phyloP scores from a whole-genome alignment of 805 yeast species.

The Clavispora phyllophila region DNA sequence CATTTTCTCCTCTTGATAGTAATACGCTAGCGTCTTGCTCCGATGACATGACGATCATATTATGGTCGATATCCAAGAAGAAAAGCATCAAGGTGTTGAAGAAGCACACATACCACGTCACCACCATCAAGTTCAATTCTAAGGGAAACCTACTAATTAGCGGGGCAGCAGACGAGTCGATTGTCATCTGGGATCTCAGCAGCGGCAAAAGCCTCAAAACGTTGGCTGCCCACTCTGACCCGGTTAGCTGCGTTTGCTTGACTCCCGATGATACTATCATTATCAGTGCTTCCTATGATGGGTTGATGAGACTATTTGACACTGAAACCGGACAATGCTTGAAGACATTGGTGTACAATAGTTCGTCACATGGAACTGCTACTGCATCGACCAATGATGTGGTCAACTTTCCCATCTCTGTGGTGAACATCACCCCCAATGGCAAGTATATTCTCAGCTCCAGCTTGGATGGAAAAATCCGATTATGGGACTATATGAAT shows the following conservation, averaged over 20 bases:
- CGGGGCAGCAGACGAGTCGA: constrained; percentile 87
- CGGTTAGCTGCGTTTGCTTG: constrained; percentile 71
- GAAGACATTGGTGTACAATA: constrained; percentile 78
- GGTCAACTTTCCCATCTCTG: constrained; percentile 64
- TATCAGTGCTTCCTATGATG: constrained; percentile 86
- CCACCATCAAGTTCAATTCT: constrained; percentile 60
- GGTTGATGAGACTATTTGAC: constrained; percentile 85
- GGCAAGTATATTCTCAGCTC: constrained; percentile 74
- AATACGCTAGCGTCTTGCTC: constrained; percentile 75
- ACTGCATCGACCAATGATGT: constrained; percentile 52
- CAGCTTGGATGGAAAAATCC: constrained; percentile 70
- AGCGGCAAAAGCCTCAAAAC: constrained; percentile 70
- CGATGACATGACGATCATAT: constrained; percentile 74
- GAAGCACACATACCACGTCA: constrained; percentile 85
- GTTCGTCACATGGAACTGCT: constrained; percentile 52
- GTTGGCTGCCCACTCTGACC: constrained; percentile 88
- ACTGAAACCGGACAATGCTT: constrained; percentile 86
- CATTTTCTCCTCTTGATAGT: constrained; percentile 70
- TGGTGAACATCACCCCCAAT: constrained; percentile 72
- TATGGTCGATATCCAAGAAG: constrained; percentile 59
- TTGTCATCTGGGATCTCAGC: constrained; percentile 82
- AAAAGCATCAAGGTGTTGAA: constrained; percentile 47
- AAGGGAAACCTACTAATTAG: constrained; percentile 77
- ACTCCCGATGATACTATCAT: constrained; percentile 77
- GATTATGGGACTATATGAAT: constrained; percentile 84